Evolutionary conservation across 1,284 basidiomycete species (phyloP).

Genomic region (Apiotrichum sp.): DNA sequence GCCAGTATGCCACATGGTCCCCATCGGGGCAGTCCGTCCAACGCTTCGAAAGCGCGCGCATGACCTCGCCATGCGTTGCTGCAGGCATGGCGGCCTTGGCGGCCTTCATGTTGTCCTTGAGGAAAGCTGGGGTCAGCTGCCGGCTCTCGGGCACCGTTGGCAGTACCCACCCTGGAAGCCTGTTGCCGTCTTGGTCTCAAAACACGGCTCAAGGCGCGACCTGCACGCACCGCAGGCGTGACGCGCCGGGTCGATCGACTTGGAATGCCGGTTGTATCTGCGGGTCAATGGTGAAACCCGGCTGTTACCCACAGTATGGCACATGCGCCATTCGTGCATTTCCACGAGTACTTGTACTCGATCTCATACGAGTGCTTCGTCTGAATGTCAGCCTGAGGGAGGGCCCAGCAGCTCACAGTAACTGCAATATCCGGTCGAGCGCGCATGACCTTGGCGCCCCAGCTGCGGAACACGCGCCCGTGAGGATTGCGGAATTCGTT

Average conservation of each 20-base stretch:
- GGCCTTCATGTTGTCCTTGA: constrained; percentile 37
- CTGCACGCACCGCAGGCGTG: constrained; percentile 38
- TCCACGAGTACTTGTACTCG: constrained; percentile 44
- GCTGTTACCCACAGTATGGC: constrained; percentile 19
- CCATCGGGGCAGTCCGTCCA: constrained; percentile 29
- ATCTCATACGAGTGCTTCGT: constrained; percentile 45
- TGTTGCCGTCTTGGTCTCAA: constrained; percentile 26
- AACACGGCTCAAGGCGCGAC: constrained; percentile 32
- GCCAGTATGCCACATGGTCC: constrained; percentile 15
- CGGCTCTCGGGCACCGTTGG: not conserved
- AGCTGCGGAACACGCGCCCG: constrained; percentile 41
- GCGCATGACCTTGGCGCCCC: constrained; percentile 42
- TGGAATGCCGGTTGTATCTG: constrained; percentile 36
- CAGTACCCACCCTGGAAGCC: constrained; percentile 34
- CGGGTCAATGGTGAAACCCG: no score
- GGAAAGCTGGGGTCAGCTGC: constrained; percentile 23
- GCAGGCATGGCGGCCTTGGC: constrained; percentile 37
- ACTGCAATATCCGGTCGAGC: constrained; percentile 40
- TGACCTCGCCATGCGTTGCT: constrained; percentile 37
- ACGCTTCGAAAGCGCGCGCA: constrained; percentile 34
- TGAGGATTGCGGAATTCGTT: constrained; percentile 43
- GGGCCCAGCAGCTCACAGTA: constrained; percentile 25
- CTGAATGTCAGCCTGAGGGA: constrained; percentile 10
- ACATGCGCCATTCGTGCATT: constrained; percentile 31
- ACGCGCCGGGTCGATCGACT: constrained; percentile 37